Percentiles rank a stretch among this genome's conserved stretches.
These are phyloP conservation scores for Plenodomus lindquistii DNA, from an alignment of 2,329 filamentous ascomycete genomes.

Conservation along the genomic window DNA sequence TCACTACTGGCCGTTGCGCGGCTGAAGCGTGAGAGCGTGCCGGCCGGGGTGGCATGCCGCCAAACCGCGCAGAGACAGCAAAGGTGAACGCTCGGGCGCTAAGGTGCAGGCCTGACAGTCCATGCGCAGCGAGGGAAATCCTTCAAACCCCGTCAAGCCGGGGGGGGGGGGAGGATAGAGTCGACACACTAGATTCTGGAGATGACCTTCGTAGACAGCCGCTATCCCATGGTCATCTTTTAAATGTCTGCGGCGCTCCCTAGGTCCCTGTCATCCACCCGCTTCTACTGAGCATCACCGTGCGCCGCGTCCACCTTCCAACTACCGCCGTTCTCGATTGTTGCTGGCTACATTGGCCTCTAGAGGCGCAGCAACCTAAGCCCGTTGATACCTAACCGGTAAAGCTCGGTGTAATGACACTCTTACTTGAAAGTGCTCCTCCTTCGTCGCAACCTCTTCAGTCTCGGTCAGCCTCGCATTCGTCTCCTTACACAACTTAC, in stretches of 20 bases:
- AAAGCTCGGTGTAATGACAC: constrained; percentile 34
- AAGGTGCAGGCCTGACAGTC: constrained; percentile 27
- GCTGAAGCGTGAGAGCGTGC: constrained; percentile 36
- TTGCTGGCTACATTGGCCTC: constrained; percentile 15
- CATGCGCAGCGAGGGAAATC: constrained; percentile 27
- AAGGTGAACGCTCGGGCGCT: constrained; percentile 33
- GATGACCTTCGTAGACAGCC: constrained; percentile 18
- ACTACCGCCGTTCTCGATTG: constrained; percentile 10
- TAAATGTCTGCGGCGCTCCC: constrained; percentile 27
- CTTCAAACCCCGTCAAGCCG: constrained; percentile 25
- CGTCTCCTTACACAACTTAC: constrained; percentile 29
- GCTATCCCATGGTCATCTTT: constrained; percentile 21
- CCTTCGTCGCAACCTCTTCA: constrained; percentile 41
- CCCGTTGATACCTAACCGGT: constrained; percentile 8
- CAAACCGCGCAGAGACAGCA: constrained; percentile 17
- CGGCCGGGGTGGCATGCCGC: constrained; percentile 20
- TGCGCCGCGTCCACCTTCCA: constrained; percentile 7
- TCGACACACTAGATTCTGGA: constrained; percentile 33
- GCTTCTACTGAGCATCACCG: constrained; percentile 11
- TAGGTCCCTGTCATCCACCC: constrained; percentile 17
- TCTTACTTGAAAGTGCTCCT: constrained; percentile 40
- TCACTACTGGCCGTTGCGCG: constrained; percentile 30
- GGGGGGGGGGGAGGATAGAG: constrained; percentile 38
- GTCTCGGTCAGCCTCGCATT: constrained; percentile 32
- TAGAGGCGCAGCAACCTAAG: constrained; percentile 20